These are phyloP conservation scores for Rhizophora mangle DNA, from an alignment of 345 rosid genomes.

Conservation along the genomic window DNA sequence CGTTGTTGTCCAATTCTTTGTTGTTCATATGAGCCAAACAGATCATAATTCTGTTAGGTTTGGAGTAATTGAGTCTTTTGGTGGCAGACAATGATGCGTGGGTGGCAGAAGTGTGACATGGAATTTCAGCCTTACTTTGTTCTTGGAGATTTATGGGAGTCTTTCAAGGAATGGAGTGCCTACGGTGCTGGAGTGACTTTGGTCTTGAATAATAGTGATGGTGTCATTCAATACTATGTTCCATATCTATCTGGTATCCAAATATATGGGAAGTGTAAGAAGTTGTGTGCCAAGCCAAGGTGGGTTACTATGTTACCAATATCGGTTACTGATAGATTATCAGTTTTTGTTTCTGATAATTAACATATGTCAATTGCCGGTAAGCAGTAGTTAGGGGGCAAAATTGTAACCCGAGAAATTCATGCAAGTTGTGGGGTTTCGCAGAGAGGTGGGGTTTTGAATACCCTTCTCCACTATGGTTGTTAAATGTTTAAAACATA, in stretches of 20 bases:
- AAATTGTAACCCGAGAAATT: too few species aligned
- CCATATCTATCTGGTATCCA: slow-evolving; percentile 52
- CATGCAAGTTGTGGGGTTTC: too few species aligned
- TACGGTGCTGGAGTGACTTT: slow-evolving; percentile 36
- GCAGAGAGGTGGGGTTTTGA: too few species aligned
- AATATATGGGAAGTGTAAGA: slow-evolving; percentile 26
- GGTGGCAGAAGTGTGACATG: slow-evolving; percentile 33
- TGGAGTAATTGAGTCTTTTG: neutral
- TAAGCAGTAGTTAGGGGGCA: too few species aligned
- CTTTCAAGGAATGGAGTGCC: slow-evolving; percentile 42
- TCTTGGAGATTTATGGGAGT: slow-evolving; percentile 43
- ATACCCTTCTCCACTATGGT: too few species aligned
- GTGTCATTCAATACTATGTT: slow-evolving; percentile 44
- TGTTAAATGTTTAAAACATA: too few species aligned
- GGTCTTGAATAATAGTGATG: slow-evolving; percentile 31
- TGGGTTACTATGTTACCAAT: neutral
- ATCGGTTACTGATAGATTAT: too few species aligned
- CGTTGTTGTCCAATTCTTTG: neutral
- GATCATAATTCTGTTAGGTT: neutral
- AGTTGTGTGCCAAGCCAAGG: slow-evolving; percentile 10
- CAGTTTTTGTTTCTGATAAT: too few species aligned
- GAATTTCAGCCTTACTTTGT: slow-evolving; percentile 31
- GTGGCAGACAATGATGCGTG: slow-evolving; percentile 41
- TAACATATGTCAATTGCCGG: too few species aligned
- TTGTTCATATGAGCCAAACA: neutral